These are phyloP conservation scores for Cercospora berteroae DNA, from an alignment of 2,329 filamentous ascomycete genomes.

Conservation along the genomic window DNA sequence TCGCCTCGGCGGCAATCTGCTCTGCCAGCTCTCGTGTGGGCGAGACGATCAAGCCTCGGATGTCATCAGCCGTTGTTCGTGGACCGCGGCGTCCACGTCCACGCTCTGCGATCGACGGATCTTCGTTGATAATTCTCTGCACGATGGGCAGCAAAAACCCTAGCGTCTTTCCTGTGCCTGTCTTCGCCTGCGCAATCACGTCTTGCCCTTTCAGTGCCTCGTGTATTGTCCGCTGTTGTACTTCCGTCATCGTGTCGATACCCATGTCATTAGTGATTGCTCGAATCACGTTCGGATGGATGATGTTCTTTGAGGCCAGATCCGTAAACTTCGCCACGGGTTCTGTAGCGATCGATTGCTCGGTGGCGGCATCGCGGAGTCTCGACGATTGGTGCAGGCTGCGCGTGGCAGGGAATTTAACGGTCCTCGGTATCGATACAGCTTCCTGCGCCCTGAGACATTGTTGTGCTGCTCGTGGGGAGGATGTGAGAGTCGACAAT, in stretches of 20 bases:
- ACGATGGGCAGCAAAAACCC: constrained; percentile 86
- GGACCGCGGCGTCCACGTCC: constrained; percentile 49
- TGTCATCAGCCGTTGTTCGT: constrained; percentile 53
- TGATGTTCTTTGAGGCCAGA: constrained; percentile 46
- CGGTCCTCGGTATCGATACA: constrained; percentile 26
- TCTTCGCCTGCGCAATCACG: constrained; percentile 89
- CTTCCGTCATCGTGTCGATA: constrained; percentile 85
- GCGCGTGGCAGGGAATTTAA: constrained; percentile 36
- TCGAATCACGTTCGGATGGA: constrained; percentile 64
- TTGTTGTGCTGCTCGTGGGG: constrained; percentile 19
- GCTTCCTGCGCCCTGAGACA: constrained; percentile 15
- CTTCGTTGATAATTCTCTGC: constrained; percentile 69
- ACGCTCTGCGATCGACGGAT: constrained; percentile 58
- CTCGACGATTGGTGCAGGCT: constrained; percentile 40
- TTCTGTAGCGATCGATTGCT: constrained; percentile 20
- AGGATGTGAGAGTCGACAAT: constrained; percentile 20
- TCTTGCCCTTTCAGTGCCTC: constrained; percentile 77
- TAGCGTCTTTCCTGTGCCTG: constrained; percentile 93
- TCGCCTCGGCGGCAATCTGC: constrained; percentile 69
- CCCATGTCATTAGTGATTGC: constrained; percentile 70
- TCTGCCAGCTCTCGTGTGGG: constrained; percentile 64
- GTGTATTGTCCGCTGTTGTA: constrained; percentile 80
- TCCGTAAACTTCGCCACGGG: constrained; percentile 47
- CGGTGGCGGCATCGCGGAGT: constrained; percentile 33
- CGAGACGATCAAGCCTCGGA: constrained; percentile 60